These are phyloP conservation scores for Exophiala phaeomuriformis DNA, from an alignment of 2,329 filamentous ascomycete species.

Conservation along the genomic window DNA sequence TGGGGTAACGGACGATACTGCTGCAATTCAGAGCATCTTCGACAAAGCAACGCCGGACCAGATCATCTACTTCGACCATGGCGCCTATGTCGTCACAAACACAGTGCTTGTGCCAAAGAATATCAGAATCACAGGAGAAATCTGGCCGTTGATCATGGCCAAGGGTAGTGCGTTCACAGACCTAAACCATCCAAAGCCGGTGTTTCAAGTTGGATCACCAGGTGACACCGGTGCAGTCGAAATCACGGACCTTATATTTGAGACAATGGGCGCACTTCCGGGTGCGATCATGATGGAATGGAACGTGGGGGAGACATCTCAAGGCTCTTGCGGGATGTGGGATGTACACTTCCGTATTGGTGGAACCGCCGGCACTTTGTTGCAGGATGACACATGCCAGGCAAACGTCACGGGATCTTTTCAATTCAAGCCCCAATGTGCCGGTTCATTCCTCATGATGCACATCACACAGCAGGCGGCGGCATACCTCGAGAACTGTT, in stretches of 20 bases:
- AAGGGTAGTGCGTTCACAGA: conserved; percentile 67
- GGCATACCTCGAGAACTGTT: conserved; percentile 79
- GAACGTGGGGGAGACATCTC: conserved; percentile 63
- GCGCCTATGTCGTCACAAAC: conserved; percentile 54
- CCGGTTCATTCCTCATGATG: conserved; percentile 62
- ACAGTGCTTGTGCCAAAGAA: conserved; percentile 60
- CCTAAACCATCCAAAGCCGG: conserved; percentile 66
- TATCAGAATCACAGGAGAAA: conserved; percentile 81
- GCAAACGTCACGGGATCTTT: conserved; percentile 62
- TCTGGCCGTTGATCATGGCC: conserved; percentile 86
- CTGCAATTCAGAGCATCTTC: conserved; percentile 71
- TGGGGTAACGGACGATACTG: conserved; percentile 78
- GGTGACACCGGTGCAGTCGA: conserved; percentile 76
- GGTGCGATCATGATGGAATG: conserved; percentile 88
- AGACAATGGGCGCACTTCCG: conserved; percentile 73
- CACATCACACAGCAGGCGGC: conserved; percentile 51
- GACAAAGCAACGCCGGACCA: conserved; percentile 55
- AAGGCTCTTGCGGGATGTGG: conserved; percentile 73
- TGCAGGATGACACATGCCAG: conserved; percentile 71
- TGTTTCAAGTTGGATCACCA: conserved; percentile 72
- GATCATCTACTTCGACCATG: conserved; percentile 59
- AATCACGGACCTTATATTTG: conserved; percentile 79
- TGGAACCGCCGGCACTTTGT: conserved; percentile 72
- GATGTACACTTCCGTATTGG: conserved; percentile 94
- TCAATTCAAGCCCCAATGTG: conserved; percentile 58